These are phyloP conservation scores for Liriodendron chinense DNA, from an alignment of 164 flowering plant species.

Conservation along the genomic window DNA sequence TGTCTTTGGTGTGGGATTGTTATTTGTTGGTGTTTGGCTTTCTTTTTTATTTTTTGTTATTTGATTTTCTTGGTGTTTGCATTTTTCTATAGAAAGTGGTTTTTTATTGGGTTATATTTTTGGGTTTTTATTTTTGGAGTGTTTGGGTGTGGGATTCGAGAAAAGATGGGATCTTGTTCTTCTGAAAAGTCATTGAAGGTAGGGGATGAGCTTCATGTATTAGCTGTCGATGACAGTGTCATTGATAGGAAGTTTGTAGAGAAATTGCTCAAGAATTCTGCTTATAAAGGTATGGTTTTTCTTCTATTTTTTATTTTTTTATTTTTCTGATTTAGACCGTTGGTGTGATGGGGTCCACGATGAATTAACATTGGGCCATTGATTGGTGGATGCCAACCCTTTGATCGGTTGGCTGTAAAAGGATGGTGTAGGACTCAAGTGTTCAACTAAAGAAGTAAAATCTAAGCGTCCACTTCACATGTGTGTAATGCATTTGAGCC, in stretches of 20 bases:
- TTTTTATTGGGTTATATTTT: no score
- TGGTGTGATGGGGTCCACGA: no score
- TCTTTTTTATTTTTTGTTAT: not conserved
- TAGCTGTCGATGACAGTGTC: constrained; percentile 77
- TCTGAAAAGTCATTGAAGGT: not conserved
- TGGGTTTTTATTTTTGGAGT: not conserved
- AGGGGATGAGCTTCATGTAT: constrained; percentile 54
- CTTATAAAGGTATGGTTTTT: constrained; percentile 54
- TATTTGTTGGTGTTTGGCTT: no score
- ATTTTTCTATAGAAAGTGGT: no score
- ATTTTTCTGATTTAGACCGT: not conserved
- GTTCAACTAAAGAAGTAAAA: not conserved
- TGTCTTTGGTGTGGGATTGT: no score
- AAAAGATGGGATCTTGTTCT: constrained; percentile 17
- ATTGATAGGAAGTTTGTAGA: constrained; percentile 64
- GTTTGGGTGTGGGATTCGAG: not conserved
- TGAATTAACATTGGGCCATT: not conserved
- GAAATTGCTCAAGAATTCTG: constrained; percentile 48
- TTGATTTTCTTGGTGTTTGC: no score
- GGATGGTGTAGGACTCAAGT: no score
- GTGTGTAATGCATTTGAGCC: no score
- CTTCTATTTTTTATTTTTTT: not conserved
- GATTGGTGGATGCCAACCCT: not conserved
- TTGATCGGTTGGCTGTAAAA: no score
- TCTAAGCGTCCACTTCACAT: no score